Evolutionary conservation across 257 asterid species (phyloP).

Genomic region (Solanum clarkiae): DNA sequence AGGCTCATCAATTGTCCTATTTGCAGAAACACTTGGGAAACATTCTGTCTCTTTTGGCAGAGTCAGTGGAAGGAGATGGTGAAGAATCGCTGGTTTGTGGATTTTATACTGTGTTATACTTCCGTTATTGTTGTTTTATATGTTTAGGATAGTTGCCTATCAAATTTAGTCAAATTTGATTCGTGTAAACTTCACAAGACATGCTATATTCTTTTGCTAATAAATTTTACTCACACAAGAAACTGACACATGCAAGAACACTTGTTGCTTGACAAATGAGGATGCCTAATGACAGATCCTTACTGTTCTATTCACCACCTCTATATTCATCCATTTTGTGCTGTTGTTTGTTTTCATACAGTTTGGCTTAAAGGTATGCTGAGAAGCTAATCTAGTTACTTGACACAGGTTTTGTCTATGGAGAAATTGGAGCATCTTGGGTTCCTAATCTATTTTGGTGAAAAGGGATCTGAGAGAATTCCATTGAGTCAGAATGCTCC

Average conservation of each 20-base stretch:
- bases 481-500: constrained; percentile 84
- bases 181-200: not conserved
- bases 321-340: not conserved
- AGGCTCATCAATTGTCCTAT: constrained; percentile 93
- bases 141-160: not conserved
- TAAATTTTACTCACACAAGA: not conserved
- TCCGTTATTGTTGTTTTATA: not conserved
- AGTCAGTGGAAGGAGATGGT: constrained; percentile 65
- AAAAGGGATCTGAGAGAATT: constrained; percentile 48
- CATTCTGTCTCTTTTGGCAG: constrained; percentile 84
- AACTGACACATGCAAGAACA: not conserved
- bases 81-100: constrained; percentile 67
- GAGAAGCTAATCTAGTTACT: not conserved
- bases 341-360: not conserved
- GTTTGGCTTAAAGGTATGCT: not conserved
- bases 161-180: not conserved
- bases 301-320: not conserved
- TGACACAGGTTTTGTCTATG: constrained; percentile 57
- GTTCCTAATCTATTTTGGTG: constrained; percentile 71
- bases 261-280: not conserved
- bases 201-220: not conserved
- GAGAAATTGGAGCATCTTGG: constrained; percentile 78
- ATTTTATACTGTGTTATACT: not conserved
- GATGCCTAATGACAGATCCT: not conserved
- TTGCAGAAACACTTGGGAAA: constrained; percentile 82